Evolutionary conservation across 1,139 yeast genomes (phyloP).

Genomic region (Yamadazyma diddensiae): DNA sequence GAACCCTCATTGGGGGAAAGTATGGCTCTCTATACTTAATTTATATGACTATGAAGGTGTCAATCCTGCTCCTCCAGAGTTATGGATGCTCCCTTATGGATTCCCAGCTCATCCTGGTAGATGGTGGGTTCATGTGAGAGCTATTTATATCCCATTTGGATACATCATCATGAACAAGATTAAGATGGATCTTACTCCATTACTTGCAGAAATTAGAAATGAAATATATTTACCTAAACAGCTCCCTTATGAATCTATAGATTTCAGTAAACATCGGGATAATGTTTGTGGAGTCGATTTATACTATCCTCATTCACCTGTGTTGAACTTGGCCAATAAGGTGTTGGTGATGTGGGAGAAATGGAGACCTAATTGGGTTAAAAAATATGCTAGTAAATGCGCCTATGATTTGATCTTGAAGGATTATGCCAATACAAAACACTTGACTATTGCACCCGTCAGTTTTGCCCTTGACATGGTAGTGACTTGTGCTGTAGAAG

Average conservation of each 20-base stretch:
- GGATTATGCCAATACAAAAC: constrained; percentile 76
- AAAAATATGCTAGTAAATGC: constrained; percentile 47
- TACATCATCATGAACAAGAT: constrained; percentile 63
- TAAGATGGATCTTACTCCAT: constrained; percentile 60
- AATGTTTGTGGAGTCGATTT: constrained; percentile 89
- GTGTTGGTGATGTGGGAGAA: constrained; percentile 63
- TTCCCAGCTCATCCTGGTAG: constrained; percentile 89
- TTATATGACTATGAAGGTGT: constrained; percentile 95
- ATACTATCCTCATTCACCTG: constrained; percentile 83
- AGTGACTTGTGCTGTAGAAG: constrained; percentile 68
- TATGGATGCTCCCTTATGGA: constrained; percentile 82
- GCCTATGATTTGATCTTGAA: constrained; percentile 66
- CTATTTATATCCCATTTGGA: constrained; percentile 85
- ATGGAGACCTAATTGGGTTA: constrained; percentile 73
- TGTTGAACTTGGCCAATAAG: constrained; percentile 64
- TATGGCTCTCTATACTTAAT: constrained; percentile 79
- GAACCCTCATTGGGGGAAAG: constrained; percentile 97
- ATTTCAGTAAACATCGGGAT: constrained; percentile 71
- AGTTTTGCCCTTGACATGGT: constrained; percentile 82
- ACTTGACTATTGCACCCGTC: constrained; percentile 90
- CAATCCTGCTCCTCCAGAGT: constrained; percentile 96
- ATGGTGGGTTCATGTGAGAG: constrained; percentile 99
- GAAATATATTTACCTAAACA: constrained; percentile 63
- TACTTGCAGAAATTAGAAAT: constrained; percentile 60
- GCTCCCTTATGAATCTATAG: constrained; percentile 60